Conservation (phyloP, 1,284 basidiomycete species). For the Marasmius sp. region DNA sequence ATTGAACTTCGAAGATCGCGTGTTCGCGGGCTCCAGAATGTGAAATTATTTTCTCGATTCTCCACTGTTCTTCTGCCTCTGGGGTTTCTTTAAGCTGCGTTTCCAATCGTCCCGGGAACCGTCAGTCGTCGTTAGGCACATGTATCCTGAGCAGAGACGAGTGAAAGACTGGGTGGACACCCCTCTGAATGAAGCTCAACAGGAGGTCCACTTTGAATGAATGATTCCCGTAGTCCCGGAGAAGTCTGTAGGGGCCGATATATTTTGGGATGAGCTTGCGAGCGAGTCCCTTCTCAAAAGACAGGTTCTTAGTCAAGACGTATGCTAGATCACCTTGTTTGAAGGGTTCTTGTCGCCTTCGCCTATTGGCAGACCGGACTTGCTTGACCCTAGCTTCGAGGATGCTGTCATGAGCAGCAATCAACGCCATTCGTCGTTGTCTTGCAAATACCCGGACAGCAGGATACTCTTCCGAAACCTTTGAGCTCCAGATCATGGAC, state of each 20-base stretch:
- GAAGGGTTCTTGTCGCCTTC: slow-evolving; percentile 17
- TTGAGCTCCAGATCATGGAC: slow-evolving; percentile 23
- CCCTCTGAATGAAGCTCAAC: slow-evolving; percentile 16
- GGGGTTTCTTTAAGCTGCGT: slow-evolving; percentile 12
- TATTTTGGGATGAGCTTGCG: slow-evolving; percentile 29
- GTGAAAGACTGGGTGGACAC: slow-evolving; percentile 29
- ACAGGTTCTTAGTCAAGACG: slow-evolving; percentile 28
- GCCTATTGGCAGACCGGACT: slow-evolving; percentile 21
- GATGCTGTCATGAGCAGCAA: slow-evolving; percentile 27
- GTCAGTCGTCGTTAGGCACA: slow-evolving; percentile 24
- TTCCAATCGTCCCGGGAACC: slow-evolving; percentile 19
- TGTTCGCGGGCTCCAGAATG: slow-evolving; percentile 18
- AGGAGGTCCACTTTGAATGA: slow-evolving; percentile 24
- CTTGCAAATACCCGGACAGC: slow-evolving; percentile 21
- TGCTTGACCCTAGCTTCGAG: slow-evolving; percentile 27
- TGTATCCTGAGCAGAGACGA: slow-evolving; percentile 21
- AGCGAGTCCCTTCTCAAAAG: slow-evolving; percentile 21
- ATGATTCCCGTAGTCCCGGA: slow-evolving; percentile 21
- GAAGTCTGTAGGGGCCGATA: slow-evolving; percentile 28
- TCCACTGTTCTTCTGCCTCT: slow-evolving; percentile 15
- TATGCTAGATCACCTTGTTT: slow-evolving; percentile 25
- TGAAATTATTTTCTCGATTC: slow-evolving; percentile 15
- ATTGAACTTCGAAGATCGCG: slow-evolving; percentile 19
- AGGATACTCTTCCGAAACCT: slow-evolving; percentile 13
- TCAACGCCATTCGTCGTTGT: slow-evolving; percentile 16